Conservation (phyloP, 441 rosid genomes). For the Caryocar brasiliense region DNA sequence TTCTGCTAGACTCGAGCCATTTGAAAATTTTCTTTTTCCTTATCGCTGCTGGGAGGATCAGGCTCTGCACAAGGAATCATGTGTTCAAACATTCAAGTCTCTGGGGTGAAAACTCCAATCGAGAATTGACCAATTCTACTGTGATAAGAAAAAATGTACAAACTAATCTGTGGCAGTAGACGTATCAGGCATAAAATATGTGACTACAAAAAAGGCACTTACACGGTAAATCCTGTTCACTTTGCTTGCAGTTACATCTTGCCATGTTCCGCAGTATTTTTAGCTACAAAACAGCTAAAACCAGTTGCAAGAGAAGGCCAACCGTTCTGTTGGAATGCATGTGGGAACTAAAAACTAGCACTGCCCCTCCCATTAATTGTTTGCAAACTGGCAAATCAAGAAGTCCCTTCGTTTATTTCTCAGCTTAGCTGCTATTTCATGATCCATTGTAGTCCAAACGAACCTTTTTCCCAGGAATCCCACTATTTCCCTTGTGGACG, state of each 20-base stretch:
- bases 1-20: conserved; percentile 3
- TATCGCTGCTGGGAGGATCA: conserved; percentile 55
- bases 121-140: conserved; percentile 82
- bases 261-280: conserved; percentile 61
- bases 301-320: conserved; percentile 25
- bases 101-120: conserved; percentile 58
- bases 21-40: neutral
- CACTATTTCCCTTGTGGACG: too few species aligned
- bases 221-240: conserved; percentile 44
- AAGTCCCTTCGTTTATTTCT: conserved; percentile 25
- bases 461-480: neutral
- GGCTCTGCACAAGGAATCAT: conserved; percentile 60
- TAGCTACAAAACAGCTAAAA: conserved; percentile 45
- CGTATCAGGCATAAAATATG: conserved; percentile 53
- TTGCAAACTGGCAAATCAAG: conserved; percentile 35
- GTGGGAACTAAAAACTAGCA: conserved; percentile 47
- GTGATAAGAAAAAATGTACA: conserved; percentile 46
- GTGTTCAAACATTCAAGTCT: conserved; percentile 76
- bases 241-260: conserved; percentile 72
- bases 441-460: too few species aligned
- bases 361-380: conserved; percentile 53
- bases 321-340: conserved; percentile 70
- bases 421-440: conserved; percentile 8
- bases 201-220: conserved; percentile 70
- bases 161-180: conserved; percentile 70